Base-by-base conservation (phyloP, 2,329 filamentous ascomycete species). In the Botrytis byssoidea region DNA sequence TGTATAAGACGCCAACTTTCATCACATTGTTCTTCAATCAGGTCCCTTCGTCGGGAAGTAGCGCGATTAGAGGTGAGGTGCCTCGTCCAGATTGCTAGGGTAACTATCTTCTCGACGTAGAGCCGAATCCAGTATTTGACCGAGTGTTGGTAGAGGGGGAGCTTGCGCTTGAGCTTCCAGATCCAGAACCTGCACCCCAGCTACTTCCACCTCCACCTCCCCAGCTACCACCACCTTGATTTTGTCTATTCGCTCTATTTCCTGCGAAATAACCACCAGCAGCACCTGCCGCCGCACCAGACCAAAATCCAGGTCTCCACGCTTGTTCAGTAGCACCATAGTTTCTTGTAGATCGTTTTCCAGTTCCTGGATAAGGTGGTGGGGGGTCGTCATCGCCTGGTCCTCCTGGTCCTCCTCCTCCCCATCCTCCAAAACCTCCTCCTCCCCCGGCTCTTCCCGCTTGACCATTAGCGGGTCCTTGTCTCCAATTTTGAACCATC, bases 261-360 rank as follows among this genome's bases (percentile, higher is more conserved):
- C 86, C 90, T 5, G 91, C 92, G 1, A 92, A 91, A 79, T 93
- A 93, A 1, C 86, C 90, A 4, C 91, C 92, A 1, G 92, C 91
- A 8, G 90, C 91, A 63, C 92, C 93, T 25, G 88, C 87, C 0
- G 88, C 86, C 16, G 79, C n/a, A 88, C 83, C 32, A 29, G 85
- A 88, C 92, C 92, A 94, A 82, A 94, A 94, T 1, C 92, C 92
- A 8, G 92, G 92, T 68, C 86, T 86, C 91, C 91, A 94, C 1
- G 85, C 85, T 75, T 88, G 82, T 74, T 83, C 80, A 35, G 74
- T 72, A 51, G 63, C 46, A 20, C 72, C 70, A 73, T 75, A 78
- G 29, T 72, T 72, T 71, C 78, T 80, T 46, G 78, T 74, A 9
- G 76, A 75, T 67, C 76, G 76, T 32, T 70, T 65, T 35, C 48